Conservation (phyloP, 129 eudicot genomes). For the Rutidosis leptorrhynchoides region DNA sequence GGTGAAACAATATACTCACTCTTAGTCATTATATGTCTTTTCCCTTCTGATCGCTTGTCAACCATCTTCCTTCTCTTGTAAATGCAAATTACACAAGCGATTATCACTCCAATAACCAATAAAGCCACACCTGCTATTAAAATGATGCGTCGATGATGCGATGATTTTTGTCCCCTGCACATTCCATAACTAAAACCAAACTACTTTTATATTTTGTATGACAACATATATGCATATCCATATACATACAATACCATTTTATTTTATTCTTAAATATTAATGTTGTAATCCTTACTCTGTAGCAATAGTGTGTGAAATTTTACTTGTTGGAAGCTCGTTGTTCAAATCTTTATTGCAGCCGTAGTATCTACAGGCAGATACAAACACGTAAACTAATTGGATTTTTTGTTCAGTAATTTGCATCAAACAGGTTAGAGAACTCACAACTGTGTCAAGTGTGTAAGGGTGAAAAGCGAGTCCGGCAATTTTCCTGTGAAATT, state of each 20-base stretch:
- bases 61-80: conserved; percentile 43
- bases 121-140: conserved; percentile 43
- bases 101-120: conserved; percentile 34
- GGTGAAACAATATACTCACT: conserved; percentile 44
- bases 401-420: not conserved
- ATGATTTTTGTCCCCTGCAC: conserved; percentile 38
- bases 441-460: conserved; percentile 57
- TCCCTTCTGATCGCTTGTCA: conserved; percentile 30
- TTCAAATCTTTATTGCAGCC: conserved; percentile 60
- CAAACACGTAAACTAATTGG: conserved; percentile 12
- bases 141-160: conserved; percentile 32
- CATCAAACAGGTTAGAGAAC: conserved; percentile 33
- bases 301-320: conserved; percentile 42
- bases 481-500: conserved; percentile 58
- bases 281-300: conserved; percentile 59
- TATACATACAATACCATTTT: not conserved
- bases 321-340: conserved; percentile 43
- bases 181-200: conserved; percentile 53
- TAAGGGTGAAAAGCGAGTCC: conserved; percentile 45
- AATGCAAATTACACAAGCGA: conserved; percentile 37
- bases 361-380: conserved; percentile 44
- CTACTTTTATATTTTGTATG: conserved; percentile 1
- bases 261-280: conserved; percentile 3
- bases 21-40: conserved; percentile 49
- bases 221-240: not conserved